Base-by-base conservation (phyloP, 345 rosid species). In the Pistacia integerrima region DNA sequence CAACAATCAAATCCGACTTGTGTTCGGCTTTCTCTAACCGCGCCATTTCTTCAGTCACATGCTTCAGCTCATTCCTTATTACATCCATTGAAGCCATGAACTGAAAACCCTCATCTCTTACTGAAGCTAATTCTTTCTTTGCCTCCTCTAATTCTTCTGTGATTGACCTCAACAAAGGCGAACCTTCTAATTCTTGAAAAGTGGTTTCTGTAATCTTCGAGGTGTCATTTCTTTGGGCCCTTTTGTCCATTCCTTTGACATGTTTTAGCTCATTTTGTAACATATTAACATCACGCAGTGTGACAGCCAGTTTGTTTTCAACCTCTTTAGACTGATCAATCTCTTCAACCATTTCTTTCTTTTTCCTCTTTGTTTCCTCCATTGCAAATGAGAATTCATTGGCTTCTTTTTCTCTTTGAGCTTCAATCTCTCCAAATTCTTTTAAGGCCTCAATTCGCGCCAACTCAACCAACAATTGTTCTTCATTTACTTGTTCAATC, bases 381-480 rank as follows among this genome's bases (percentile, higher is more conserved):
- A 87, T 74, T 5, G 67, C 52, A n/a, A 72, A 72, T 30, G 77
- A 64, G 77, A 79, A 86, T 55, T 85, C 87, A 33, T 71, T 69
- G 0, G 72, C 80, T 76, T 90, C 90, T 62, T 84, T 84, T 36
- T 85, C 84, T 71, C 85, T 81, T 70, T 84, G 77, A 70, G 82
- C 89, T 72, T 88, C 84, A 0, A 93, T 86, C 68, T 84, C 93
- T 70, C 72, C 82, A 49, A 41, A 73, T 63, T 96, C 98, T 68
- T 88, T 91, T 85, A 85, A 74, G 56, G 99, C 98, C 83, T 96
- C 97, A 0, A 96, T 91, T 73, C 82, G 77, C 0, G 98, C 98
- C 69, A 96, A 66, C 83, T 96, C 98, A 75, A 84, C 92, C 13
- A 91, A 76, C 80, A 96, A 89, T 76, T 85, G 92, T 70, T 96